phyloP scores from a whole-genome alignment of 1,284 basidiomycete genomes.

The Schizopora paradoxa region DNA sequence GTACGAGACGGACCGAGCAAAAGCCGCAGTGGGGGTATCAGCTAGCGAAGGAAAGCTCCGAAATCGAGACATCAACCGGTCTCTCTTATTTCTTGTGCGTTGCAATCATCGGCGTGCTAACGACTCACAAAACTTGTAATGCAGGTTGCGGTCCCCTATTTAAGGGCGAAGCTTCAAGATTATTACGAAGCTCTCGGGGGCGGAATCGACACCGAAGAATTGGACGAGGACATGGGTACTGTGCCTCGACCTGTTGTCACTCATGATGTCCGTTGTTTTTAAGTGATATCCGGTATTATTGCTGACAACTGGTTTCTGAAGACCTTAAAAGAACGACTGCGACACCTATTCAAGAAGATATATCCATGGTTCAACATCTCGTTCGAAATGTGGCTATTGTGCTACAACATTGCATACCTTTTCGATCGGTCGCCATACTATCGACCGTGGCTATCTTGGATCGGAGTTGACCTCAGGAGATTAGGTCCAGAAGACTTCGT shows the following conservation, averaged over 20 bases:
- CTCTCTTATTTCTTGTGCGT: slow-evolving; percentile 71
- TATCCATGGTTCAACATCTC: slow-evolving; percentile 82
- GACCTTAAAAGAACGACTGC: slow-evolving; percentile 44
- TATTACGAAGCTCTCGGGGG: slow-evolving; percentile 90
- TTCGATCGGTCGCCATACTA: slow-evolving; percentile 87
- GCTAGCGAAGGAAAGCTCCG: slow-evolving; percentile 61
- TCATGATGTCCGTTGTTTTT: background rate
- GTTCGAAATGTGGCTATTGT: slow-evolving; percentile 79
- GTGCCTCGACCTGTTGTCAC: background rate
- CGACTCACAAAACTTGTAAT: background rate
- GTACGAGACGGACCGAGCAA: slow-evolving; percentile 59
- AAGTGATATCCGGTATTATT: background rate
- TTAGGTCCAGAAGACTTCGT: slow-evolving; percentile 74
- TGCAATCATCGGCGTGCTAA: background rate
- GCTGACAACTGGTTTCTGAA: slow-evolving; percentile 21
- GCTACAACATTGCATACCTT: slow-evolving; percentile 86
- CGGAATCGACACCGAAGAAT: slow-evolving; percentile 60
- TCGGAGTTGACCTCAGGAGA: slow-evolving; percentile 78
- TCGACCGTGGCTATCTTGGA: slow-evolving; percentile 86
- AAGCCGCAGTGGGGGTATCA: slow-evolving; percentile 61
- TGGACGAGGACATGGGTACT: slow-evolving; percentile 43
- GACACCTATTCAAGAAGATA: slow-evolving; percentile 55
- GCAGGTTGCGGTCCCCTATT: slow-evolving; percentile 84
- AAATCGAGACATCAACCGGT: slow-evolving; percentile 60
- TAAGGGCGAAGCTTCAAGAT: slow-evolving; percentile 85